Evolutionary conservation across 2,329 filamentous ascomycete genomes (phyloP), one percentile per base, ranked within the genome.

Genomic region (Diaporthe nobilis): DNA sequence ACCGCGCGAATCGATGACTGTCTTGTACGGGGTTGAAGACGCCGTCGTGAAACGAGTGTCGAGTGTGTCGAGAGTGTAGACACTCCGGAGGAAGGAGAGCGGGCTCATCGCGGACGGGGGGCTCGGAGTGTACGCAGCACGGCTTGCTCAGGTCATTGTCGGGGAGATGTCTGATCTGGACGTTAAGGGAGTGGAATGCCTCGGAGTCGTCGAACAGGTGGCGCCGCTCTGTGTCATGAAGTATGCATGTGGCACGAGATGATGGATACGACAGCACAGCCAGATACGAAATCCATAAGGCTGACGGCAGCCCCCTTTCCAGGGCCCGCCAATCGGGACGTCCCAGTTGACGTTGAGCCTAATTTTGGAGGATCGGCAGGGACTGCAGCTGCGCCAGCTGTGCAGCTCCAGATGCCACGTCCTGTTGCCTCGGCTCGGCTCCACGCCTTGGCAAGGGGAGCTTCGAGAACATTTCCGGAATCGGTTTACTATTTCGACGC

Each of bases 21-120:
- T 85, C 81, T 89, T 89, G 83, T 93, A 92, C 49, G 95, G 91
- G 31, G 91, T 91, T 37, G 89, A 90, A 44, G 95, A 91, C 15
- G 94, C 89, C 71, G 89, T 93, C 39, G 92, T 85, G 78, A 90
- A 90, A 75, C 84, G 85, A 0, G 89, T 86, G 71, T 88, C 81
- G 49, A 87, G 86, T n/a, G 89, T 83, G 76, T 84, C 84, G 70
- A 89, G 85, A 72, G 85, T 84, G 79, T 88, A 86, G 74, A 92
- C 85, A 13, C 89, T 87, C 78, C 89, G 85, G 1, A 93, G 81
- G 63, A 89, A 90, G 12, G 88, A 89, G 34, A 77, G 55, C 12
- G 57, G 71, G 72, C 76, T 72, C 76, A 77, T 77, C 55, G 61
- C 53, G 76, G 51, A 51, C 60, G 76, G 53, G n/a, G 31, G 10